A percentile compares a stretch with the other conserved stretches of the same genome.
These are phyloP conservation scores for Penicillium subrubescens DNA, from an alignment of 495 filamentous ascomycete genomes.

Conservation along the genomic window DNA sequence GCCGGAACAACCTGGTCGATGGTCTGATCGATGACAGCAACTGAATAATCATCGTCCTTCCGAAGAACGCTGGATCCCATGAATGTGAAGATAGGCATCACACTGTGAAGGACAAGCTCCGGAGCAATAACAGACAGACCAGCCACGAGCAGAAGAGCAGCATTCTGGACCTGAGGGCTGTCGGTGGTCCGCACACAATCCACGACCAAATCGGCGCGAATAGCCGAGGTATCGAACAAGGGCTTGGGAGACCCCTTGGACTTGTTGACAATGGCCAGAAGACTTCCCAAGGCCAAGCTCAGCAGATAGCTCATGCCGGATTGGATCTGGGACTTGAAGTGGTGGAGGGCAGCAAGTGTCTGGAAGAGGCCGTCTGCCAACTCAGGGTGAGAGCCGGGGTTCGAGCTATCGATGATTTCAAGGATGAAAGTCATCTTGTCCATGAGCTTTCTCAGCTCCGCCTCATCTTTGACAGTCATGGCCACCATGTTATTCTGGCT, in stretches of 20 bases:
- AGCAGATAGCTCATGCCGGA: constrained; percentile 87
- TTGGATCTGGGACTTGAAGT: constrained; percentile 67
- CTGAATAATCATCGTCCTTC: constrained; percentile 93
- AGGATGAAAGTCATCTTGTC: constrained; percentile 82
- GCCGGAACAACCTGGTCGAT: constrained; percentile 89
- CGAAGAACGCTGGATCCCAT: constrained; percentile 87
- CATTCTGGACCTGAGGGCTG: constrained; percentile 88
- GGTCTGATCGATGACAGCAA: constrained; percentile 82
- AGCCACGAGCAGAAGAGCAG: constrained; percentile 85
- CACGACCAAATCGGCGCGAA: constrained; percentile 84
- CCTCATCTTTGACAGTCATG: constrained; percentile 45
- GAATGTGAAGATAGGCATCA: constrained; percentile 99
- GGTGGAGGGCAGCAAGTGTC: constrained; percentile 78
- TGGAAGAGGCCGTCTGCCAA: constrained; percentile 79
- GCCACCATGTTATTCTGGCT: constrained; percentile 62
- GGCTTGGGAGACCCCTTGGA: constrained; percentile 61
- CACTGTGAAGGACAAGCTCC: constrained; percentile 86
- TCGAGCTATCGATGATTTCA: constrained; percentile 79
- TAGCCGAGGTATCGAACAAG: constrained; percentile 70
- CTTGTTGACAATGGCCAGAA: constrained; percentile 76
- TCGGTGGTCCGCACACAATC: constrained; percentile 87
- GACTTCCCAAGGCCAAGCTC: constrained; percentile 71
- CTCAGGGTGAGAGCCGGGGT: constrained; percentile 68
- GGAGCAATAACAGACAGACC: constrained; percentile 80
- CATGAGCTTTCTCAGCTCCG: constrained; percentile 62